Evolutionary conservation across 1,284 basidiomycete species (phyloP).

Genomic region (Phaffia rhodozyma): DNA sequence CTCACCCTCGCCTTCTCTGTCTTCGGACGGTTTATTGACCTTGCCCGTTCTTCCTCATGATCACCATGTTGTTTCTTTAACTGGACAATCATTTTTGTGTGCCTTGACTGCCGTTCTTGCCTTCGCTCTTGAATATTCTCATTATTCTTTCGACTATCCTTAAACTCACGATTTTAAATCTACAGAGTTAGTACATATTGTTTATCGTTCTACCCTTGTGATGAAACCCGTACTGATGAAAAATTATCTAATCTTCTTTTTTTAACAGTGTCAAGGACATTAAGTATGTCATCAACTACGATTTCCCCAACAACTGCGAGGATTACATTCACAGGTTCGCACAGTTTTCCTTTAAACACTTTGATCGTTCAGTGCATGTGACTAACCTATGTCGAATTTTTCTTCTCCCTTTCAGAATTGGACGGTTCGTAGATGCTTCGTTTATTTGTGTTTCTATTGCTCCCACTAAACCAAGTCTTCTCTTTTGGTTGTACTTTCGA

Average conservation of each 20-base stretch:
- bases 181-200: conserved; percentile 54
- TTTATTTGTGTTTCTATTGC: no score
- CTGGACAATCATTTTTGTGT: not conserved
- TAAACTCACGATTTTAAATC: conserved; percentile 26
- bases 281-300: conserved; percentile 52
- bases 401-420: conserved; percentile 24
- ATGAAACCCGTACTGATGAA: not conserved
- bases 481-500: conserved; percentile 20
- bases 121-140: not conserved
- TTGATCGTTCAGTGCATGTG: not conserved
- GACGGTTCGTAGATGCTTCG: conserved; percentile 24
- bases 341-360: conserved; percentile 52
- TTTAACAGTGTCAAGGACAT: conserved; percentile 17
- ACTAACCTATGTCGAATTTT: not conserved
- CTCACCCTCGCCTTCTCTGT: no score
- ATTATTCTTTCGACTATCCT: conserved; percentile 20
- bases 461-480: not conserved
- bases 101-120: not conserved
- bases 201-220: not conserved
- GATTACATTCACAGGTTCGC: conserved; percentile 70
- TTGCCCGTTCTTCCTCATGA: no score
- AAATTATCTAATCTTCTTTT: not conserved
- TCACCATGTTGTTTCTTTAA: no score
- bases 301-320: conserved; percentile 94
- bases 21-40: no score